Percentiles rank a stretch among this genome's conserved stretches.
Conservation (phyloP, 1,284 basidiomycete species). For the Takashimella koratensis region DNA sequence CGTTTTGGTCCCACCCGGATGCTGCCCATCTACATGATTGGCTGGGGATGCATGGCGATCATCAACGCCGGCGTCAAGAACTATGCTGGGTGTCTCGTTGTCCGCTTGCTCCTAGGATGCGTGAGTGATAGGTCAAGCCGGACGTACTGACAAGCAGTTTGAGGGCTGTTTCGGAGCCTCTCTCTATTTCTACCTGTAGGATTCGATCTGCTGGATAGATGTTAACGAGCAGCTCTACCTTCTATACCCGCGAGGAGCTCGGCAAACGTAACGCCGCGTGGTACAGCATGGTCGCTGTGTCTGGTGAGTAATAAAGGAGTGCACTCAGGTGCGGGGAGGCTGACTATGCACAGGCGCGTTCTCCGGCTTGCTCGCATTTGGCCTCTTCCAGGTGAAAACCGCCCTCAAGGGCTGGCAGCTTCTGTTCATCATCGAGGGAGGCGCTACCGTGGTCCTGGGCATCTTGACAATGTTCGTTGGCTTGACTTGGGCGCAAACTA, state of each 20-base stretch:
- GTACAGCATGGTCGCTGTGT: constrained; percentile 45
- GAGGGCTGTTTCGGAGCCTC: constrained; percentile 13
- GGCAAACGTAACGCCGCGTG: constrained; percentile 55
- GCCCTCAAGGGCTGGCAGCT: constrained; percentile 53
- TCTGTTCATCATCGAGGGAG: constrained; percentile 55
- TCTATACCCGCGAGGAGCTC: constrained; percentile 55
- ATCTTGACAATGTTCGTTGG: constrained; percentile 47
- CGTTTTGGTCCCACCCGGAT: constrained; percentile 13
- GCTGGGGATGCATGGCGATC: constrained; percentile 23
- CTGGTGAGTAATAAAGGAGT: too few relatives aligned
- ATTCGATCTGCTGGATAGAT: too few relatives aligned
- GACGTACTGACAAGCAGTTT: neutral
- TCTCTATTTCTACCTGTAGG: constrained; percentile 15
- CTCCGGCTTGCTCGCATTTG: constrained; percentile 51
- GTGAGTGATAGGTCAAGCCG: neutral
- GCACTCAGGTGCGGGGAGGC: too few relatives aligned
- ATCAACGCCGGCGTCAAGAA: constrained; percentile 16
- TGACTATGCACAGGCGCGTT: constrained; percentile 38
- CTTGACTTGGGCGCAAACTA: too few relatives aligned
- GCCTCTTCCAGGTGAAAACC: constrained; percentile 51
- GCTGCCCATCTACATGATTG: too few relatives aligned
- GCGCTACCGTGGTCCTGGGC: constrained; percentile 43
- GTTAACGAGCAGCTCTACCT: too few relatives aligned
- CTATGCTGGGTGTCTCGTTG: constrained; percentile 5
- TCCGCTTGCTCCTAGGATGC: constrained; percentile 11